These are phyloP conservation scores for Colletotrichum sp. DNA, from an alignment of 2,329 filamentous ascomycete species.

Conservation along the genomic window DNA sequence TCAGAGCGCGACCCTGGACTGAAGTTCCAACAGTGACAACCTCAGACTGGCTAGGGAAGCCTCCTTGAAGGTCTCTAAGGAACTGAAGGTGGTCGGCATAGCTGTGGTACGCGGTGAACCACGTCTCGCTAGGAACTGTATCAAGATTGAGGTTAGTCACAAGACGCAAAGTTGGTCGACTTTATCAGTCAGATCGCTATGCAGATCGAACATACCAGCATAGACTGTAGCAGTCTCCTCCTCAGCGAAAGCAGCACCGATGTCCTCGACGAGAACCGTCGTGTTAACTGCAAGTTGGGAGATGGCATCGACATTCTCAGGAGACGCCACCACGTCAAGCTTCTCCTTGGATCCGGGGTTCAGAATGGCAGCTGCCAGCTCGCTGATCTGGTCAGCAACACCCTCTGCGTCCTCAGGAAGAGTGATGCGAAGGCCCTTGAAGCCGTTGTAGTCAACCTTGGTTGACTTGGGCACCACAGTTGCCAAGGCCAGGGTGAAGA, in stretches of 20 bases:
- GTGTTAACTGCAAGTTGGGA: slow-evolving; percentile 33
- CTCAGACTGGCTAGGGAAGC: slow-evolving; percentile 49
- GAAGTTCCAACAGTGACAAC: slow-evolving; percentile 55
- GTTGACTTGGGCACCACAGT: neutral
- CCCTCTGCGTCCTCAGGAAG: neutral
- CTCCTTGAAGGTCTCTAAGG: slow-evolving; percentile 46
- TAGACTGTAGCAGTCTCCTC: slow-evolving; percentile 27
- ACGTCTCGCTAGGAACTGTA: slow-evolving; percentile 33
- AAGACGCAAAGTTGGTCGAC: neutral
- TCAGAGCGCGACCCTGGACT: slow-evolving; percentile 57
- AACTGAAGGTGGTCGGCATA: slow-evolving; percentile 57
- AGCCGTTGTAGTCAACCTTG: slow-evolving; percentile 19
- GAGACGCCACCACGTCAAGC: slow-evolving; percentile 36
- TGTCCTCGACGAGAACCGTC: slow-evolving; percentile 32
- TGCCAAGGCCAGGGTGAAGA: neutral
- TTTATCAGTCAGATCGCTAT: fast-evolving
- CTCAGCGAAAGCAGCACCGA: slow-evolving; percentile 31
- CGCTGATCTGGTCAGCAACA: slow-evolving; percentile 5
- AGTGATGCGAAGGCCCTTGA: slow-evolving; percentile 17
- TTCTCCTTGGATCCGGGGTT: neutral
- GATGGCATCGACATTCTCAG: slow-evolving; percentile 32
- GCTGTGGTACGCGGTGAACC: slow-evolving; percentile 59
- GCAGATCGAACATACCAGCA: neutral
- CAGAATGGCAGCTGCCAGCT: slow-evolving; percentile 3
- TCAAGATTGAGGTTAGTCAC: neutral